A percentile compares a stretch with the other conserved stretches of the same genome.
phyloP scores from a whole-genome alignment of 2,329 filamentous ascomycete species.

The Rhytidhysteron rufulum region DNA sequence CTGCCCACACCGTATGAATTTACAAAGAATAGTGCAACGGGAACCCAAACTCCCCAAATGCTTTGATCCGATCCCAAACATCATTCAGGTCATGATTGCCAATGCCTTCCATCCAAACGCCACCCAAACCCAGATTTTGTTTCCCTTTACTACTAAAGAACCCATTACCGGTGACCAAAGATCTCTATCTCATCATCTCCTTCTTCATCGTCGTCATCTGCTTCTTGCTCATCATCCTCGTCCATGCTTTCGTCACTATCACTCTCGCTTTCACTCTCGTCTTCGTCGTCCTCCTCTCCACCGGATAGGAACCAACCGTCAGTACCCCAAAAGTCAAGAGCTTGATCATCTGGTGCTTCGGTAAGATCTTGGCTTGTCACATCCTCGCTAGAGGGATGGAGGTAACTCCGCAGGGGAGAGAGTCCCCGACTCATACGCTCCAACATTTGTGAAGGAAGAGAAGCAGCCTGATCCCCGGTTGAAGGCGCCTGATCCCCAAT shows the following conservation, averaged over 20 bases:
- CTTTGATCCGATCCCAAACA: no score
- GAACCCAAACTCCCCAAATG: no score
- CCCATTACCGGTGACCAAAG: conserved; percentile 32
- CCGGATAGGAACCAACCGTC: conserved; percentile 24
- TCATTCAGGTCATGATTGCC: no score
- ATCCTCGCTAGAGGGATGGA: conserved; percentile 31
- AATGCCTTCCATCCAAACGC: background rate
- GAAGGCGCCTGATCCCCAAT: conserved; percentile 32
- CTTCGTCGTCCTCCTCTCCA: conserved; percentile 23
- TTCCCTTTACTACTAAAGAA: no score
- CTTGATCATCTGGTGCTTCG: conserved; percentile 19
- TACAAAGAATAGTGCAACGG: no score
- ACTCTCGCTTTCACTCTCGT: conserved; percentile 16
- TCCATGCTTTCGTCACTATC: conserved; percentile 33
- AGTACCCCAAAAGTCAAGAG: conserved; percentile 29
- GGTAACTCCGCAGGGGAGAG: conserved; percentile 44
- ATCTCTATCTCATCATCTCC: conserved; percentile 23
- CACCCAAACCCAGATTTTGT: background rate
- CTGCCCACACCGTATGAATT: no score
- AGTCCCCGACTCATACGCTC: conserved; percentile 43
- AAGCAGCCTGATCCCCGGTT: conserved; percentile 1
- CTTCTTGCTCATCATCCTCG: conserved; percentile 27
- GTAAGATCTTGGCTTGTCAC: conserved; percentile 27
- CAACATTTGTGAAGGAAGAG: conserved; percentile 42
- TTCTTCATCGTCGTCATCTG: conserved; percentile 20